A percentile compares a stretch with the other conserved stretches of the same genome.
phyloP scores from a whole-genome alignment of 2,329 filamentous ascomycete species.

The Mycosphaerella arachidis region DNA sequence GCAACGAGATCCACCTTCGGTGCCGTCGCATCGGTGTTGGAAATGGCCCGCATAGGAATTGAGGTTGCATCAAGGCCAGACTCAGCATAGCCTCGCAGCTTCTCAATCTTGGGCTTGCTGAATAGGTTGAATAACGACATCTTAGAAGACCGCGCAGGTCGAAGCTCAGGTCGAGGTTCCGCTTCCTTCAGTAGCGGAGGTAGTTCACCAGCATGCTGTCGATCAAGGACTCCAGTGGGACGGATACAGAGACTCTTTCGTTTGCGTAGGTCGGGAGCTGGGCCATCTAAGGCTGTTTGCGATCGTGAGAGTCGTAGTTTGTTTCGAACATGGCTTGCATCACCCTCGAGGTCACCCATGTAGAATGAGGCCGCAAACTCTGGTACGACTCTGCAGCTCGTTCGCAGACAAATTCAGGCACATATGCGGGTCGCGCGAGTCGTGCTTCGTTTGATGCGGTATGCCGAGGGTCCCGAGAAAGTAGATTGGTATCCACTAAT shows the following conservation, averaged over 20 bases:
- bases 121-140: slow-evolving; percentile 50
- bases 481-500: not conserved
- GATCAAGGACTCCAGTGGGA: slow-evolving; percentile 12
- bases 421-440: slow-evolving; percentile 9
- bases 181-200: slow-evolving; percentile 17
- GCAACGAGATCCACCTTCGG: slow-evolving; percentile 6
- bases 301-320: slow-evolving; percentile 17
- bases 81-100: slow-evolving; percentile 44
- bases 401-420: slow-evolving; percentile 16
- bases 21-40: slow-evolving; percentile 8
- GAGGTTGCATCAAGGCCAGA: slow-evolving; percentile 31
- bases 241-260: slow-evolving; percentile 19
- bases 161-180: slow-evolving; percentile 11
- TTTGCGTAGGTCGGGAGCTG: slow-evolving; percentile 6
- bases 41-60: slow-evolving; percentile 7
- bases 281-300: slow-evolving; percentile 12
- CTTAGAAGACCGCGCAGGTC: slow-evolving; percentile 26
- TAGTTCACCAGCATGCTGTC: slow-evolving; percentile 15
- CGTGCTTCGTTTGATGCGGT: not conserved
- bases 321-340: slow-evolving; percentile 15
- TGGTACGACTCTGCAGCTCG: slow-evolving; percentile 19
- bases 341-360: slow-evolving; percentile 19
- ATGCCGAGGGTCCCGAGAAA: not conserved
- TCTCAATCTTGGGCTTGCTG: slow-evolving; percentile 47
- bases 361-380: slow-evolving; percentile 12